Percentiles rank a stretch among this genome's conserved stretches.
phyloP scores from a whole-genome alignment of 1,284 basidiomycete species.

The Meira nashicola region DNA sequence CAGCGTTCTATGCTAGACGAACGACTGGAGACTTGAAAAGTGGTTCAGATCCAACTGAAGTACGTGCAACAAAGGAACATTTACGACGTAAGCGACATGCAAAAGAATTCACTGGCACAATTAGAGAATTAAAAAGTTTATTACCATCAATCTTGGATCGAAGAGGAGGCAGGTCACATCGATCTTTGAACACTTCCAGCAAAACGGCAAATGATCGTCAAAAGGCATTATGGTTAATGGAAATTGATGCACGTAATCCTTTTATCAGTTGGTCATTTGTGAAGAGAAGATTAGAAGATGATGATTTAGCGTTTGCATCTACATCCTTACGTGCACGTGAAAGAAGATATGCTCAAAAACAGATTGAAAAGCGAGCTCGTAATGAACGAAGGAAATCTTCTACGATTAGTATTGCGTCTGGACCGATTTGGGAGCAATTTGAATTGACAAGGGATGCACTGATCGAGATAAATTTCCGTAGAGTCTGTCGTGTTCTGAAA shows the following conservation, averaged over 20 bases:
- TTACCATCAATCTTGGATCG: constrained; percentile 36
- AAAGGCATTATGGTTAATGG: constrained; percentile 22
- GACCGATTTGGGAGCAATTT: background rate
- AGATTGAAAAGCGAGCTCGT: background rate
- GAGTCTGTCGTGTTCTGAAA: constrained; percentile 32
- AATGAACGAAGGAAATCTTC: background rate
- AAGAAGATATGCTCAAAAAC: constrained; percentile 13
- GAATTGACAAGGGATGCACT: constrained; percentile 41
- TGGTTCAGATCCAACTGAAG: constrained; percentile 19
- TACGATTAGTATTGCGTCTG: background rate
- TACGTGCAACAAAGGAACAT: background rate
- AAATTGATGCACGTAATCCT: constrained; percentile 42
- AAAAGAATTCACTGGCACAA: constrained; percentile 35
- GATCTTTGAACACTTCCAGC: constrained; percentile 10
- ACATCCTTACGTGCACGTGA: constrained; percentile 34
- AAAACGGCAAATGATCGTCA: constrained; percentile 9
- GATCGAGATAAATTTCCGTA: constrained; percentile 43
- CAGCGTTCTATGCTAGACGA: constrained; percentile 29
- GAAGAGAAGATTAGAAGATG: constrained; percentile 33
- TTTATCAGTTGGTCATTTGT: constrained; percentile 46
- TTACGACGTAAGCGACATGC: constrained; percentile 22
- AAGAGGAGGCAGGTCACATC: background rate
- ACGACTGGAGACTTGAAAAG: constrained; percentile 28
- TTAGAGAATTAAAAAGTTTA: constrained; percentile 38
- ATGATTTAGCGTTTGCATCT: constrained; percentile 36